Evolutionary conservation across 1,139 yeast species (phyloP), one percentile per base, ranked within the genome.

Genomic region (Kurtzmaniella natalensis): DNA sequence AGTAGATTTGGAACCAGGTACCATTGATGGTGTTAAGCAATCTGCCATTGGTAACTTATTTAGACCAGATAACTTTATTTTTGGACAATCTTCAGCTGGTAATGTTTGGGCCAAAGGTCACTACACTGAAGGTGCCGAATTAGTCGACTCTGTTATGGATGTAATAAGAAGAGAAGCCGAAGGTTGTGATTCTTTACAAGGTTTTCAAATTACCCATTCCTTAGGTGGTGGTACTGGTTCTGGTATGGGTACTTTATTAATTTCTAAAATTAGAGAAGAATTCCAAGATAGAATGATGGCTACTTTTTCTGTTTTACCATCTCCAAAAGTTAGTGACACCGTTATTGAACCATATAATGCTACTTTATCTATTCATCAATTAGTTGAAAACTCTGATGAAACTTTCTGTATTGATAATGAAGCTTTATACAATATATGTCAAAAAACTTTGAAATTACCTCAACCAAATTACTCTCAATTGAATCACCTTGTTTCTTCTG

Each of bases 191-290:
- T 81, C 94, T 42, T 73, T 87, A 50, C 96, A 87, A 67, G 96
- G 96, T 49, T 87, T 87, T 77, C 95, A 86, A 66, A 81, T 87
- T 54, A 78, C 95, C 36, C 96, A 87, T 61, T 87, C 95, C 28
- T 74, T 87, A 43, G 96, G 96, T 62, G 96, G 96, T 64, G 96
- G 96, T 70, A 87, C 96, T 36, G 96, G 96, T 55, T 85, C 95
- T 23, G 96, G 96, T 64, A 81, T 87, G 89, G 96, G 95, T 55
- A 85, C 95, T 30, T 64, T 86, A 48, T 72, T 85, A 53, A 77
- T 85, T 48, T 76, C 87, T 38, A 81, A 80, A 54, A 81, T 85
- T 52, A 77, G 88, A 61, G 94, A 86, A 59, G 95, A 86, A 59
- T 86, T 79, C 51, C 88, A 94, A 34, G 96, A 87, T 62, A 81